Evolutionary conservation across 1,139 yeast species (phyloP).

Genomic region (Yamadazyma triangularis): DNA sequence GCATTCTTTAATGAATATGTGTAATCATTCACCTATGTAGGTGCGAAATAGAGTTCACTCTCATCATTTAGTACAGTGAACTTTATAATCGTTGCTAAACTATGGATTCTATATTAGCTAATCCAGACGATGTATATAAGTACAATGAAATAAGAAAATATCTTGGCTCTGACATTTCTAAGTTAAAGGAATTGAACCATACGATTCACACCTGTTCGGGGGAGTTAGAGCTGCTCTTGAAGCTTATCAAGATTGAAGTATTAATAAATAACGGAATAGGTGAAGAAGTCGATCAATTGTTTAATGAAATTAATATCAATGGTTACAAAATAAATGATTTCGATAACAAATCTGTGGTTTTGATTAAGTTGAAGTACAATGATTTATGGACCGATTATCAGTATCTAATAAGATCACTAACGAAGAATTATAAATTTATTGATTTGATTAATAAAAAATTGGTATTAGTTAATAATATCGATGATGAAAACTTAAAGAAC

Average conservation of each 20-base stretch:
- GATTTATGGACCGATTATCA: conserved; percentile 29
- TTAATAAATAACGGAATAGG: neutral
- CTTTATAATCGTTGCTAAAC: too few relatives aligned
- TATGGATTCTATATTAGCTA: neutral
- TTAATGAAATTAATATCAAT: neutral
- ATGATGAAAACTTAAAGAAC: conserved; percentile 6
- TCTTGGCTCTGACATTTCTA: neutral
- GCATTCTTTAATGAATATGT: too few relatives aligned
- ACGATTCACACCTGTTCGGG: neutral
- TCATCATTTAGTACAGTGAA: too few relatives aligned
- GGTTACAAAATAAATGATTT: neutral
- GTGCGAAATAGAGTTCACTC: too few relatives aligned
- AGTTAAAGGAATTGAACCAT: too few relatives aligned
- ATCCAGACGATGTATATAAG: too few relatives aligned
- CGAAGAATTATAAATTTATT: conserved; percentile 18
- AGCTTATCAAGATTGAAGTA: neutral
- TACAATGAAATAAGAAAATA: neutral
- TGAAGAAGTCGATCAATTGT: conserved; percentile 1
- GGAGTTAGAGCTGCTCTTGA: neutral
- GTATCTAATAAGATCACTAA: conserved; percentile 16
- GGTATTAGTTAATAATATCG: conserved; percentile 18
- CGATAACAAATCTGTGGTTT: conserved; percentile 1
- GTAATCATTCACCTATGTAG: too few relatives aligned
- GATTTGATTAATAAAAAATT: conserved; percentile 38
- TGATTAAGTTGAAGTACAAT: conserved; percentile 11